Evolutionary conservation across 345 rosid genomes (phyloP), one percentile per base, ranked within the genome.

Genomic region (Pugionium dolabratum): DNA sequence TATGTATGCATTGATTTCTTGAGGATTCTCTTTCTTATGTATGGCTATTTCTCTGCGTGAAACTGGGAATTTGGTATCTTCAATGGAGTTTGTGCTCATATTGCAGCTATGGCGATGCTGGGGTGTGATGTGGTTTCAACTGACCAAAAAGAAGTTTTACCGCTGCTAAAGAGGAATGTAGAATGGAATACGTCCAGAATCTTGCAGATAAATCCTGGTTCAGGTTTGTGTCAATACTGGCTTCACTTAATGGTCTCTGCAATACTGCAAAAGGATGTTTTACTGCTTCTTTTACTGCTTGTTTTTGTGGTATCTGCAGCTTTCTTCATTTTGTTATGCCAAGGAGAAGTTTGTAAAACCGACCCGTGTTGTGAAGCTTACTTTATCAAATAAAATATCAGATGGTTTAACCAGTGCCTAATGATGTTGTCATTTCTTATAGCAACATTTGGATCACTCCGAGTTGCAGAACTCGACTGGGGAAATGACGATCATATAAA

Each of bases 381-480:
- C 27, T 37, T 29, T 5, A 56, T 64, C 4, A 27, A 64, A 39
- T 18, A 48, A 27, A 29, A 4, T 47, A 7, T 54, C 3, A 5
- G 49, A 7, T 48, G n/a, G 11, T 48, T 36, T 29, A 7, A 8
- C 8, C 33, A 54, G 30, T 52, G 33, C 49, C 42, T 55, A 28
- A 35, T 50, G 53, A 51, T 57, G 47, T 40, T 74, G 7, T 35
- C 32, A 28, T 42, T 74, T 56, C 58, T 77, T 78, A 75, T 62
- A 89, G 98, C 76, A 72, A 82, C 91, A 11, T 90, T 87, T 78
- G 97, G 98, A 65, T 92, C 97, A 3, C 85, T 92, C 68, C 76
- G 74, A 72, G 98, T 80, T 59, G 88, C 82, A 43, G 91, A 89
- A 64, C 81, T 92, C 53, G 88, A 89, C 74, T 92, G 98, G 98